phyloP scores from a whole-genome alignment of 1,284 basidiomycete species.

The Ustilago tritici region DNA sequence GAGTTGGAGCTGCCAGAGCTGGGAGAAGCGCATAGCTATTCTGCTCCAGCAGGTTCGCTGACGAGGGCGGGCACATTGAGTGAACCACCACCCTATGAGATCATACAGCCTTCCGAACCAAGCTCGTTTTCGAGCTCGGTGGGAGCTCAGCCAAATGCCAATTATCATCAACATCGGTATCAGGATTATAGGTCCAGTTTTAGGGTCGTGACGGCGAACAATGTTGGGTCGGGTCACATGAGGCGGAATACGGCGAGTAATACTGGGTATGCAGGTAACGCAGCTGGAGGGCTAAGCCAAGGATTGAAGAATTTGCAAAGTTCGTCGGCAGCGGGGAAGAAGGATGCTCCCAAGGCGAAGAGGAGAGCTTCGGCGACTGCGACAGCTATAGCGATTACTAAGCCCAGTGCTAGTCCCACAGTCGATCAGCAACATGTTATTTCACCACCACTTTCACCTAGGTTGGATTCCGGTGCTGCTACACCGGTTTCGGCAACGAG shows the following conservation, averaged over 20 bases:
- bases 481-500: constrained; percentile 21
- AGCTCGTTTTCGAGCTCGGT: constrained; percentile 67
- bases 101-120: constrained; percentile 62
- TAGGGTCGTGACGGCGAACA: constrained; percentile 58
- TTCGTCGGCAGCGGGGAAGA: constrained; percentile 8
- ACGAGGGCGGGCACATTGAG: constrained; percentile 55
- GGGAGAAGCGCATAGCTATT: constrained; percentile 50
- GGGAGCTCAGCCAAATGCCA: constrained; percentile 64
- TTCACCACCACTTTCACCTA: constrained; percentile 32
- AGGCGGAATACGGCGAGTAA: constrained; percentile 21
- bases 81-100: constrained; percentile 56
- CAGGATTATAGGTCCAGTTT: constrained; percentile 59
- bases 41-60: constrained; percentile 47
- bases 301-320: constrained; percentile 34
- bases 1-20: constrained; percentile 64
- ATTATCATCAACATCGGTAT: constrained; percentile 63
- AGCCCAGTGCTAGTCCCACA: constrained; percentile 34
- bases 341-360: constrained; percentile 20
- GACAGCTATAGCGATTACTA: constrained; percentile 5
- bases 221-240: constrained; percentile 48
- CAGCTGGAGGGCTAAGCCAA: constrained; percentile 25
- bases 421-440: constrained; percentile 29
- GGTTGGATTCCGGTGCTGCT: constrained; percentile 22
- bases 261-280: constrained; percentile 13
- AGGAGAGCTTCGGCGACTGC: constrained; percentile 22